Conservation (phyloP, 2,329 filamentous ascomycete genomes). For the Reticulascus tulasneorum region DNA sequence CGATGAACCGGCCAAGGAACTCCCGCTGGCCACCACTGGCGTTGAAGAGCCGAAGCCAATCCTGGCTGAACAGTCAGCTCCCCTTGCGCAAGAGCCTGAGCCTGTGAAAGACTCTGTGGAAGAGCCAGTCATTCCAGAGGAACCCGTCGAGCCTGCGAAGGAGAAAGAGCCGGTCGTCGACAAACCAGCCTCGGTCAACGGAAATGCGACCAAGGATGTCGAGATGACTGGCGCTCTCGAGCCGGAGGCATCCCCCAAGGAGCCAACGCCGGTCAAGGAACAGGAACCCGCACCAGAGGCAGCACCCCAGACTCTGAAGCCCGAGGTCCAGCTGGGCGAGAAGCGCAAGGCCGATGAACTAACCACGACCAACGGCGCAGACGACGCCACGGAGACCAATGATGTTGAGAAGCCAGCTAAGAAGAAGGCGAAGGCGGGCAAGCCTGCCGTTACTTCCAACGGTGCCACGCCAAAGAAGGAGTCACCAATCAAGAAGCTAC, state of each 20-base stretch:
- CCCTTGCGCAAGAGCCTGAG: conserved; percentile 2
- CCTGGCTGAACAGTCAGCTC: conserved; percentile 12
- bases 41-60: conserved; percentile 18
- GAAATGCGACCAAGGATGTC: conserved; percentile 14
- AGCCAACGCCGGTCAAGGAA: conserved; percentile 15
- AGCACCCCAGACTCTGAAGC: conserved; percentile 8
- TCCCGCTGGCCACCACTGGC: conserved; percentile 19
- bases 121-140: conserved; percentile 18
- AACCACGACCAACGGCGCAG: conserved; percentile 17
- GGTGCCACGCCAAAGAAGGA: conserved; percentile 8
- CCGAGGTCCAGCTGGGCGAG: conserved; percentile 24
- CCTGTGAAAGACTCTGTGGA: conserved; percentile 9
- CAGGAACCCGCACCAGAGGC: conserved; percentile 8
- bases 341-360: conserved; percentile 35
- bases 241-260: too few species aligned
- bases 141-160: too few species aligned
- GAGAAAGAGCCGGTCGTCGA: conserved; percentile 29
- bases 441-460: conserved; percentile 9
- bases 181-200: conserved; percentile 12
- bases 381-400: conserved; percentile 14
- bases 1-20: conserved; percentile 12
- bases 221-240: conserved; percentile 16
- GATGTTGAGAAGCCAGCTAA: conserved; percentile 10
- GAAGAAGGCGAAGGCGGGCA: conserved; percentile 21
- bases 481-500: conserved; percentile 10